Evolutionary conservation across 371 early-diverging fungal species (phyloP).

Genomic region (Mucor irregularis): DNA sequence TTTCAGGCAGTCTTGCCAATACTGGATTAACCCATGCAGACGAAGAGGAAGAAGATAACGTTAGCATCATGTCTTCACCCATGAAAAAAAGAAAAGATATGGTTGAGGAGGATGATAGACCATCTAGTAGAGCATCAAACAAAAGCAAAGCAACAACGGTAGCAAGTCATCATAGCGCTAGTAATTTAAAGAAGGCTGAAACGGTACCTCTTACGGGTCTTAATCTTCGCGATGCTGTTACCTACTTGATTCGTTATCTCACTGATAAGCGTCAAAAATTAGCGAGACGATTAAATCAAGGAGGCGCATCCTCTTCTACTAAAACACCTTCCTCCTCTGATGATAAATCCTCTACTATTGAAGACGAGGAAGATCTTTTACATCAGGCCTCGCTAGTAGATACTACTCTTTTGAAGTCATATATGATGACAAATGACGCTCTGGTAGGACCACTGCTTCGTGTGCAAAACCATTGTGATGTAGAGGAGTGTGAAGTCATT

Average conservation of each 20-base stretch:
- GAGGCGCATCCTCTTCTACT: conserved; percentile 7
- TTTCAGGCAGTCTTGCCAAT: conserved; percentile 47
- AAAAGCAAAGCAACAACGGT: conserved; percentile 31
- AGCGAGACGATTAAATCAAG: conserved; percentile 37
- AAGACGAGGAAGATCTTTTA: conserved; percentile 45
- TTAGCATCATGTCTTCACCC: not conserved
- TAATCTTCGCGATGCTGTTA: conserved; percentile 64
- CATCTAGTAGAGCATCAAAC: conserved; percentile 35
- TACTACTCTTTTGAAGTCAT: conserved; percentile 78
- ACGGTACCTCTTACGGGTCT: conserved; percentile 37
- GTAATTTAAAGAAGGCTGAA: conserved; percentile 17
- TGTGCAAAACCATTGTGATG: conserved; percentile 85
- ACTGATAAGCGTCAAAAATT: conserved; percentile 71
- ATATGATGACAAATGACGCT: conserved; percentile 39
- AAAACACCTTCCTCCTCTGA: conserved; percentile 5
- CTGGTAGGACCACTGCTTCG: conserved; percentile 65
- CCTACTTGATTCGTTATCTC: conserved; percentile 67
- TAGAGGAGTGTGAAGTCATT: conserved; percentile 78
- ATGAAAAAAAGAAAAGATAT: conserved; percentile 1
- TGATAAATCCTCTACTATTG: not conserved
- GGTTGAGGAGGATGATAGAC: conserved; percentile 14
- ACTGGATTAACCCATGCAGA: conserved; percentile 1
- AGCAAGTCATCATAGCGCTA: conserved; percentile 16
- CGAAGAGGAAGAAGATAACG: conserved; percentile 15
- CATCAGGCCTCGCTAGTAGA: conserved; percentile 80